phyloP scores from a whole-genome alignment of 1,284 basidiomycete species.

The Leccinum subrobustum region DNA sequence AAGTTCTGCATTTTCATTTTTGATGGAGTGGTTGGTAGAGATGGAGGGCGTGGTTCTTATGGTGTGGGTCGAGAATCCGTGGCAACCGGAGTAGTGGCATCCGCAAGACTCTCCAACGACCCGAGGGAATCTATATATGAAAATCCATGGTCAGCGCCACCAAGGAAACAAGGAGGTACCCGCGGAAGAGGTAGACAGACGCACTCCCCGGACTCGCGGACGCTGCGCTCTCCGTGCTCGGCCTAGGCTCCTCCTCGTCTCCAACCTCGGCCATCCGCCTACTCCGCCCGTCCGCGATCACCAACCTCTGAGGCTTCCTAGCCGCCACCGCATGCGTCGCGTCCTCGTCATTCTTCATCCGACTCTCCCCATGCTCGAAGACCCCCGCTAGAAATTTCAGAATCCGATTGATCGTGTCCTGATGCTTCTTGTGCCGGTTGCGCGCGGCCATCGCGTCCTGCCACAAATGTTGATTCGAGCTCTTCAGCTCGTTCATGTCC shows the following conservation, averaged over 20 bases:
- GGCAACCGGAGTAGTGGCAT: constrained; percentile 19
- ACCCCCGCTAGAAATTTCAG: constrained; percentile 92
- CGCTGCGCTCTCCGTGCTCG: constrained; percentile 25
- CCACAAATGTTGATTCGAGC: no score
- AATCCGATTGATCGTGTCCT: constrained; percentile 97
- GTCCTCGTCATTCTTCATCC: constrained; percentile 45
- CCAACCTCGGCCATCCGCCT: constrained; percentile 39
- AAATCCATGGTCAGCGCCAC: neutral
- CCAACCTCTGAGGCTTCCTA: constrained; percentile 51
- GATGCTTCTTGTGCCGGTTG: constrained; percentile 84
- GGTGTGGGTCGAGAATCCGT: constrained; percentile 7
- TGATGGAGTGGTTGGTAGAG: constrained; percentile 58
- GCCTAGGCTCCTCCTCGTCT: constrained; percentile 36
- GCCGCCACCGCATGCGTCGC: constrained; percentile 48
- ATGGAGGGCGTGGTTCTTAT: constrained; percentile 17
- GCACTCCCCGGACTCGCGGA: constrained; percentile 23
- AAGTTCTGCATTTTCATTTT: constrained; percentile 63
- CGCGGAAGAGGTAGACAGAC: neutral
- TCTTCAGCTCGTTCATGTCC: no score
- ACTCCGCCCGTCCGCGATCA: constrained; percentile 59
- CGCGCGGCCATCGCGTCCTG: constrained; percentile 29
- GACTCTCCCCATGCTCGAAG: constrained; percentile 64
- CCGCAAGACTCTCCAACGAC: constrained; percentile 29
- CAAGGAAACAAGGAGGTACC: neutral
- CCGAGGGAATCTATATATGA: constrained; percentile 28